Percentiles rank a stretch among this genome's conserved stretches.
phyloP scores from a whole-genome alignment of 2,329 filamentous ascomycete genomes.

The Eutypa lata region DNA sequence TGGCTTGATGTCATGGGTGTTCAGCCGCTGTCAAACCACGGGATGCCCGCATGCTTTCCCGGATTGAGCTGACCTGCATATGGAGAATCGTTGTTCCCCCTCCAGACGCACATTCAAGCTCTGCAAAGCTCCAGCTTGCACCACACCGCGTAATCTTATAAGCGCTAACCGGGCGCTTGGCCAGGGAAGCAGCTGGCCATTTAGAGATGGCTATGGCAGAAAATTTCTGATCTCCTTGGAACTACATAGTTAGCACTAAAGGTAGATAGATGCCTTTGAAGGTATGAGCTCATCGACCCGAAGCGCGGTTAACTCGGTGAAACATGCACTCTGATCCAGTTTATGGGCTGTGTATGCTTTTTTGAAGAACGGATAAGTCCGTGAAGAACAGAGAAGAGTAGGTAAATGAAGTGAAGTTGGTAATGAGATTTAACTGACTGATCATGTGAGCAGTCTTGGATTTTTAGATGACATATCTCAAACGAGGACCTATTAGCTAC shows the following conservation, averaged over 20 bases:
- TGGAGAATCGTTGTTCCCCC: constrained; percentile 8
- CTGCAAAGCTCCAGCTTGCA: not conserved
- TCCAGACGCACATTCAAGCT: constrained; percentile 1
- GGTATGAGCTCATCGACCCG: not conserved
- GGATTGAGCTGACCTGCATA: constrained; percentile 15
- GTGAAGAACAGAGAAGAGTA: not conserved
- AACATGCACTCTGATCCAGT: not conserved
- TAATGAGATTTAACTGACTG: too few species aligned
- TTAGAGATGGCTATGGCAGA: too few species aligned
- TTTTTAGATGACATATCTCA: not conserved
- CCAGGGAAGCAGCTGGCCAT: too few species aligned
- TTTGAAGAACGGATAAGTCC: not conserved
- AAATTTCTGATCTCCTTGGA: not conserved
- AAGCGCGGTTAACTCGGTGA: not conserved
- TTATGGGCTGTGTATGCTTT: not conserved
- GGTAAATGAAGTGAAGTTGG: not conserved
- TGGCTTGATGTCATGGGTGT: constrained; percentile 12
- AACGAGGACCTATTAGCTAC: not conserved
- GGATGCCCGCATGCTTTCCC: constrained; percentile 19
- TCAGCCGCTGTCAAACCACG: constrained; percentile 23
- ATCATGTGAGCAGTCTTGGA: not conserved
- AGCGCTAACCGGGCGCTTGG: too few species aligned
- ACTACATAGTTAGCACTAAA: too few species aligned
- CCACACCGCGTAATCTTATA: too few species aligned
- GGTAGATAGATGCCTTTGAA: too few species aligned